These are phyloP conservation scores for Letharia columbiana DNA, from an alignment of 495 filamentous ascomycete species.

Conservation along the genomic window DNA sequence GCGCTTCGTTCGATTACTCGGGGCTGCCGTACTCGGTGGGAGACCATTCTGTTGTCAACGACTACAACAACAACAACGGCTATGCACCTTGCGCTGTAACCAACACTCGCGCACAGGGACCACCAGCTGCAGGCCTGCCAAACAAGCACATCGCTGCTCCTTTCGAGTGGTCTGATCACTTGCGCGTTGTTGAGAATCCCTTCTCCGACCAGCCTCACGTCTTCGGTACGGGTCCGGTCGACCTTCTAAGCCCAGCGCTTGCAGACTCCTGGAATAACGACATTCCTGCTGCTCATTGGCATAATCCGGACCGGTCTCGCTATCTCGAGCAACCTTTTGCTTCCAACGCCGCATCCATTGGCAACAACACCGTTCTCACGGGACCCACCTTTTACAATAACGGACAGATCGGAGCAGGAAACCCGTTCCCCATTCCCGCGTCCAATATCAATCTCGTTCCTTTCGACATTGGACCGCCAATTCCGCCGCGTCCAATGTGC, in stretches of 20 bases:
- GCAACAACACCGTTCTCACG: neutral
- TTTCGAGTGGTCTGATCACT: neutral
- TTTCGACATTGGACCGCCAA: neutral
- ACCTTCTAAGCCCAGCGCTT: neutral
- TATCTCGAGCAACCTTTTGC: neutral
- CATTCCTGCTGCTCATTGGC: neutral
- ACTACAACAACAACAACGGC: neutral
- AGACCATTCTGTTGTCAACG: neutral
- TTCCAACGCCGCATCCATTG: neutral
- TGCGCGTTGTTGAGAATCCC: neutral
- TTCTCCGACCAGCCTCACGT: neutral
- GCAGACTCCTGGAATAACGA: neutral
- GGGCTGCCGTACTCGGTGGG: neutral
- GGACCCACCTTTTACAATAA: neutral
- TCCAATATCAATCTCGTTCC: neutral
- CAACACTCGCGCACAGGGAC: neutral
- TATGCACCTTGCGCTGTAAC: neutral
- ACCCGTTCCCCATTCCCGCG: neutral
- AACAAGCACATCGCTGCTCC: neutral
- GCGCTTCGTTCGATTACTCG: neutral
- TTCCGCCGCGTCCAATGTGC: neutral
- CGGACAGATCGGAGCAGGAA: neutral
- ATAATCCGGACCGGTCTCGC: neutral
- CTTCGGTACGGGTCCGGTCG: neutral
- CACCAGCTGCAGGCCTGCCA: neutral